A percentile compares a stretch with the other conserved stretches of the same genome.
phyloP scores from a whole-genome alignment of 345 rosid genomes.

The Zanthoxylum bungeanum region DNA sequence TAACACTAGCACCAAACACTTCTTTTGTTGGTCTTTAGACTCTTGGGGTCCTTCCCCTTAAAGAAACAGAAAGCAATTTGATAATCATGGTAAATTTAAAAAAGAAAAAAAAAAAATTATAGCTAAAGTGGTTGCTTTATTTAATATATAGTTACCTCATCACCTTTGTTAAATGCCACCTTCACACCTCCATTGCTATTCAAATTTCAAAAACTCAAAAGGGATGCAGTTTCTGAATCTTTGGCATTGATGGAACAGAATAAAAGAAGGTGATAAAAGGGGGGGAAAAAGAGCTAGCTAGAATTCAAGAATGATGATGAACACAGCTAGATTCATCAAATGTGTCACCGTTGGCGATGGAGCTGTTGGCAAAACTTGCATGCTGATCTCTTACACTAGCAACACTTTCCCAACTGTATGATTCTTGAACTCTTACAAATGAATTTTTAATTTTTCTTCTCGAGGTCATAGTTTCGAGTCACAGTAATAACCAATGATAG shows the following conservation, averaged over 20 bases:
- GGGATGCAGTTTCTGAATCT: conserved; percentile 3
- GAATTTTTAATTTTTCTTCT: neutral
- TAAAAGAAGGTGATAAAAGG: neutral
- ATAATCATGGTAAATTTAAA: conserved; percentile 31
- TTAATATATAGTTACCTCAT: neutral
- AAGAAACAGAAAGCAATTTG: conserved; percentile 47
- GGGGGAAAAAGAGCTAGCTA: neutral
- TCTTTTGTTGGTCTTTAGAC: conserved; percentile 6
- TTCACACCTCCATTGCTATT: conserved; percentile 26
- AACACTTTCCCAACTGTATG: conserved; percentile 53
- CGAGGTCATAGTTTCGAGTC: too few species aligned
- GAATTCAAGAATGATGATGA: conserved; percentile 23
- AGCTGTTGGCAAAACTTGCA: conserved; percentile 55
- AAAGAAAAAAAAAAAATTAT: too few species aligned
- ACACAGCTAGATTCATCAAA: conserved; percentile 53
- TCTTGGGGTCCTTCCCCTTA: conserved; percentile 37
- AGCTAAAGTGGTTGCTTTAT: conserved; percentile 27
- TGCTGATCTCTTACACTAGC: conserved; percentile 58
- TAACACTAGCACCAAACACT: conserved; percentile 36
- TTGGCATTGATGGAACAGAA: conserved; percentile 1
- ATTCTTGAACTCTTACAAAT: neutral
- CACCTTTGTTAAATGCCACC: conserved; percentile 23
- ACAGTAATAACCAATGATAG: too few species aligned
- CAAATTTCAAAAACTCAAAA: conserved; percentile 23
- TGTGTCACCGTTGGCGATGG: conserved; percentile 61